Conservation (phyloP, 371 early-diverging fungal genomes). For the Encephalitozoon romaleae region DNA sequence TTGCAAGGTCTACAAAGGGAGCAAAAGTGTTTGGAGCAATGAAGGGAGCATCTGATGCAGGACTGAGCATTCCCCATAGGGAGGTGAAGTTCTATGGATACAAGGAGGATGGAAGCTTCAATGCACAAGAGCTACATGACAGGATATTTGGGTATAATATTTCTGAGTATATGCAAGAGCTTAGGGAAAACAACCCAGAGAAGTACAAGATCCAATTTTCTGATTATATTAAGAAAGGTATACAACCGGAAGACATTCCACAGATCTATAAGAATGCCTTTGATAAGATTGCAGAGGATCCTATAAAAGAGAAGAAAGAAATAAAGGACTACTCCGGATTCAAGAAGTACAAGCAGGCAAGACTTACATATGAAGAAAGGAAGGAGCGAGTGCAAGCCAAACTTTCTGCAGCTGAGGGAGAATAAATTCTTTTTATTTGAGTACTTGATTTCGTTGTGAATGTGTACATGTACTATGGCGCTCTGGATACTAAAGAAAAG, state of each 20-base stretch:
- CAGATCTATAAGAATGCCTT: conserved; percentile 86
- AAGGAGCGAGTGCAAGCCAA: conserved; percentile 49
- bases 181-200: conserved; percentile 93
- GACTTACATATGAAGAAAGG: conserved; percentile 55
- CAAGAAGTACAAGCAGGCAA: conserved; percentile 46
- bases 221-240: conserved; percentile 77
- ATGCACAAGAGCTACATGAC: conserved; percentile 82
- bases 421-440: conserved; percentile 9
- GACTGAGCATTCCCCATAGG: conserved; percentile 90
- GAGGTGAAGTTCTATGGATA: conserved; percentile 95
- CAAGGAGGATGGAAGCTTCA: conserved; percentile 74
- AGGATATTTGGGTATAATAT: conserved; percentile 97
- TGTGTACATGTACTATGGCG: no score
- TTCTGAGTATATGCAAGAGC: conserved; percentile 87
- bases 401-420: conserved; percentile 18
- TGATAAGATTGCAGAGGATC: conserved; percentile 53
- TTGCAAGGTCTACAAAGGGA: conserved; percentile 93
- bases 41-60: conserved; percentile 99
- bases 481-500: not conserved
- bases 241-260: conserved; percentile 81
- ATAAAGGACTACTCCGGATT: conserved; percentile 51
- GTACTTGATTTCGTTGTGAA: not conserved
- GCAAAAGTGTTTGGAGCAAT: conserved; percentile 94
- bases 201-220: conserved; percentile 90
- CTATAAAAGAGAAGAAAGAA: conserved; percentile 37